These are phyloP conservation scores for Talaromyces funiculosus DNA, from an alignment of 2,329 filamentous ascomycete genomes.

Conservation along the genomic window DNA sequence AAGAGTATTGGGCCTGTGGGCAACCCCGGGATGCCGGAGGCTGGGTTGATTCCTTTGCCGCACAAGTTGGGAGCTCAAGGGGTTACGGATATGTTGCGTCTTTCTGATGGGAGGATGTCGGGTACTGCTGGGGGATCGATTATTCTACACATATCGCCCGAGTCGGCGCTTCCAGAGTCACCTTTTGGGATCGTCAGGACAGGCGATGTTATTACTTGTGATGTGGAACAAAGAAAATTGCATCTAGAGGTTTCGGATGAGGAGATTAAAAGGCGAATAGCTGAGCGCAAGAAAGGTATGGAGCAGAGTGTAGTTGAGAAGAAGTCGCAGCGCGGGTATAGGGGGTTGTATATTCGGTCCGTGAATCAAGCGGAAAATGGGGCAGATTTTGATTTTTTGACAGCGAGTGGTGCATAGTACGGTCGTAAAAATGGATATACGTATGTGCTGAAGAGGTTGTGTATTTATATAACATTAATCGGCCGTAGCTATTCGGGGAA, in stretches of 20 bases:
- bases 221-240: constrained; percentile 40
- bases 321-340: constrained; percentile 29
- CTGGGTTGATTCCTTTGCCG: constrained; percentile 48
- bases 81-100: constrained; percentile 49
- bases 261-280: constrained; percentile 37
- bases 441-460: too few relatives aligned
- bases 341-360: constrained; percentile 37
- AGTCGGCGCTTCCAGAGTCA: constrained; percentile 44
- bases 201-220: constrained; percentile 45
- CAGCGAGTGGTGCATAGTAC: constrained; percentile 20
- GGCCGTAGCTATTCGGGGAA: too few relatives aligned
- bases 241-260: constrained; percentile 39
- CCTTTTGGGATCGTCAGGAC: constrained; percentile 45
- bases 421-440: too few relatives aligned
- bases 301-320: constrained; percentile 14
- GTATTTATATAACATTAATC: too few relatives aligned
- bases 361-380: constrained; percentile 41
- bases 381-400: constrained; percentile 37
- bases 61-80: constrained; percentile 44
- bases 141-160: constrained; percentile 50
- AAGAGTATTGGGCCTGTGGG: constrained; percentile 48
- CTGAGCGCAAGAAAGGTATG: constrained; percentile 18
- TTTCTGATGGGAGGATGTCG: constrained; percentile 52
- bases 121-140: constrained; percentile 53
- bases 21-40: constrained; percentile 51